Percentiles rank a stretch among this genome's conserved stretches.
These are phyloP conservation scores for Colletotrichum shisoi DNA, from an alignment of 2,329 filamentous ascomycete genomes.

Conservation along the genomic window DNA sequence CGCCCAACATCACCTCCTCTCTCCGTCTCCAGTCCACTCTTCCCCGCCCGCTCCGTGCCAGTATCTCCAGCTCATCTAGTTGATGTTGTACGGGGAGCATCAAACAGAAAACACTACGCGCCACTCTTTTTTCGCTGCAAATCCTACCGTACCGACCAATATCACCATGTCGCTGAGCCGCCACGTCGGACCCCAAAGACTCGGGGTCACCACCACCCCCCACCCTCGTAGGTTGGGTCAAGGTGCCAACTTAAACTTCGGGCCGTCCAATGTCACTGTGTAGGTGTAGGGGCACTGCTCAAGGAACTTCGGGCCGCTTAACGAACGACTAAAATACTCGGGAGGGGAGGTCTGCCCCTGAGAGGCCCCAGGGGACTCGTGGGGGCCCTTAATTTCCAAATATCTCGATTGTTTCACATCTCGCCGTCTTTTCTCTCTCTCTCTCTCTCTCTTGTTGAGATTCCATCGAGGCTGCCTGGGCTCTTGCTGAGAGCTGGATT, in stretches of 20 bases:
- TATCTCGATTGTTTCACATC: conserved; percentile 1
- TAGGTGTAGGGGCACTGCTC: conserved; percentile 1
- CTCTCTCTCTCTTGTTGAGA: background rate
- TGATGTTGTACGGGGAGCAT: background rate
- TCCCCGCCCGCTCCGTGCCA: background rate
- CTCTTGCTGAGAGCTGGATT: background rate
- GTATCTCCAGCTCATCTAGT: too few species aligned
- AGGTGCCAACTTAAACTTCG: conserved; percentile 34
- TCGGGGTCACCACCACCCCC: conserved; percentile 1
- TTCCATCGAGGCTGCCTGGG: background rate
- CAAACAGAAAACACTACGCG: background rate
- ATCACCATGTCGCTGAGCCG: background rate
- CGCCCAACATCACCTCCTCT: conserved; percentile 34
- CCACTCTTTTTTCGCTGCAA: background rate
- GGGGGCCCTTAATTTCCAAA: background rate
- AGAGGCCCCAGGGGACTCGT: background rate
- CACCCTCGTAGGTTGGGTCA: conserved; percentile 20
- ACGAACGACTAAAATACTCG: background rate
- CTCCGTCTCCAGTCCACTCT: background rate
- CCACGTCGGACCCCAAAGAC: conserved; percentile 15
- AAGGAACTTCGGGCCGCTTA: conserved; percentile 21
- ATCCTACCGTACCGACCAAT: background rate
- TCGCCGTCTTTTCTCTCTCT: conserved; percentile 1
- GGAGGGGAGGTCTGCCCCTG: too few species aligned
- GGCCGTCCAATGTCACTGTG: conserved; percentile 33